Percentiles rank a stretch among this genome's conserved stretches.
These are phyloP conservation scores for Stagonosporopsis vannaccii DNA, from an alignment of 2,329 filamentous ascomycete species.

Conservation along the genomic window DNA sequence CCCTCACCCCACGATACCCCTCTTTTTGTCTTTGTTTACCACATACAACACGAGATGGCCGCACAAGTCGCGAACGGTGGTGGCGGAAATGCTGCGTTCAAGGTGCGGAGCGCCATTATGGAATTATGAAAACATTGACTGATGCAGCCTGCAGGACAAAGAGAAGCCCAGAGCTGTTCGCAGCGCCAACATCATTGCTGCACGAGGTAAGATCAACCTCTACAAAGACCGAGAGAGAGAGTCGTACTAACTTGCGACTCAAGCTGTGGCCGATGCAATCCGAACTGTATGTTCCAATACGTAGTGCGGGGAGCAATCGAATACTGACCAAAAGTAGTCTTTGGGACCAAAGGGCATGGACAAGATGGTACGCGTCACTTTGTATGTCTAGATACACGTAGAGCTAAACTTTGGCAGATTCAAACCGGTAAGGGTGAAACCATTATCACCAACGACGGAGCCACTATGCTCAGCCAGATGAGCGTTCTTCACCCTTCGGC, in stretches of 20 bases:
- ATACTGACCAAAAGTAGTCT: conserved; percentile 61
- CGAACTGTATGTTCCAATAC: conserved; percentile 68
- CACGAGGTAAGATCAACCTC: conserved; percentile 71
- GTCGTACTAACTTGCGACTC: conserved; percentile 30
- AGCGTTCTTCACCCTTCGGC: conserved; percentile 99
- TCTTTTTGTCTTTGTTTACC: conserved; percentile 24
- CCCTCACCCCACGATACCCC: conserved; percentile 32
- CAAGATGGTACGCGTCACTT: conserved; percentile 73
- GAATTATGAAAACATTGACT: conserved; percentile 47
- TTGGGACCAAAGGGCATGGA: conserved; percentile 97
- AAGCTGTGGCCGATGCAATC: conserved; percentile 96
- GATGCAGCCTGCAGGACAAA: conserved; percentile 69
- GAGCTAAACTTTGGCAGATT: conserved; percentile 58
- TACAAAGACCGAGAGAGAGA: conserved; percentile 25
- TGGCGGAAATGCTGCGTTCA: conserved; percentile 71
- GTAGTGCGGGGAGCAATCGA: conserved; percentile 27
- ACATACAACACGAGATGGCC: conserved; percentile 39
- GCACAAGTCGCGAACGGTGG: conserved; percentile 42
- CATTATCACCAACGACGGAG: conserved; percentile 99
- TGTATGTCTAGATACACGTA: neutral
- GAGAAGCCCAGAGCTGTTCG: conserved; percentile 98
- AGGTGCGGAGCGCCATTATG: conserved; percentile 52
- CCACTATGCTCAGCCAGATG: conserved; percentile 99
- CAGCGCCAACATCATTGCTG: conserved; percentile 95
- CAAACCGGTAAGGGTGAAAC: conserved; percentile 95